phyloP scores from a whole-genome alignment of 768 basidiomycete genomes.

The Suillus ampliporus region DNA sequence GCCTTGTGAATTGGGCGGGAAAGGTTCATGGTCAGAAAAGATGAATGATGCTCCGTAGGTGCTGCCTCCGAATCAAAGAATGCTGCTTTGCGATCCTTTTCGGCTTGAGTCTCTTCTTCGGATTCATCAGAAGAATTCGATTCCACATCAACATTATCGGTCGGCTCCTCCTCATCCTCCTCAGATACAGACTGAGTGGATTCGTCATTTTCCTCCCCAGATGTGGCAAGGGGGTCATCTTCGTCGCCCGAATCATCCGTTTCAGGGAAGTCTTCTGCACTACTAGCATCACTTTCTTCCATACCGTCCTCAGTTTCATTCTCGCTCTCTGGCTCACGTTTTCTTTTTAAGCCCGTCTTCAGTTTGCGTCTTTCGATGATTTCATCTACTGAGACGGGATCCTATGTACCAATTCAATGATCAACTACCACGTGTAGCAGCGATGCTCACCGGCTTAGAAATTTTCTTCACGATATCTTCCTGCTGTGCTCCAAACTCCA shows the following conservation, averaged over 20 bases:
- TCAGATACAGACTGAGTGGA: conserved; percentile 33
- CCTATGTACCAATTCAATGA: conserved; percentile 42
- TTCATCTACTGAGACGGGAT: conserved; percentile 88
- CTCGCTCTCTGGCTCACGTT: conserved; percentile 47
- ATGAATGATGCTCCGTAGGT: conserved; percentile 60
- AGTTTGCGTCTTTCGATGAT: conserved; percentile 81
- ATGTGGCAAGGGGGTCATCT: conserved; percentile 37
- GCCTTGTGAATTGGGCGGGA: conserved; percentile 94
- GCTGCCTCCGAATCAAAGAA: conserved; percentile 77
- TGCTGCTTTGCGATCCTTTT: conserved; percentile 78
- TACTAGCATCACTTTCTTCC: conserved; percentile 29
- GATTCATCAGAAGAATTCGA: conserved; percentile 68
- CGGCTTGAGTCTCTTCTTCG: conserved; percentile 61
- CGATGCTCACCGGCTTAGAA: conserved; percentile 59
- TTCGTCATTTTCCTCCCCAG: conserved; percentile 41
- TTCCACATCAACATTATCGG: conserved; percentile 16
- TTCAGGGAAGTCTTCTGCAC: conserved; percentile 21
- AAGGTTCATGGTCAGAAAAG: conserved; percentile 93
- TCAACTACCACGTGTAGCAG: conserved; percentile 2
- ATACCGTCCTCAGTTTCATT: conserved; percentile 44
- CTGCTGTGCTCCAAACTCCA: conserved; percentile 46
- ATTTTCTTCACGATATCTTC: conserved; percentile 67
- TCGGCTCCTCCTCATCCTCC: conserved; percentile 43
- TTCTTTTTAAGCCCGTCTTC: conserved; percentile 60
- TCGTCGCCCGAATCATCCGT: conserved; percentile 36